phyloP scores from a whole-genome alignment of 768 basidiomycete species.

The Lyophyllum semitale region DNA sequence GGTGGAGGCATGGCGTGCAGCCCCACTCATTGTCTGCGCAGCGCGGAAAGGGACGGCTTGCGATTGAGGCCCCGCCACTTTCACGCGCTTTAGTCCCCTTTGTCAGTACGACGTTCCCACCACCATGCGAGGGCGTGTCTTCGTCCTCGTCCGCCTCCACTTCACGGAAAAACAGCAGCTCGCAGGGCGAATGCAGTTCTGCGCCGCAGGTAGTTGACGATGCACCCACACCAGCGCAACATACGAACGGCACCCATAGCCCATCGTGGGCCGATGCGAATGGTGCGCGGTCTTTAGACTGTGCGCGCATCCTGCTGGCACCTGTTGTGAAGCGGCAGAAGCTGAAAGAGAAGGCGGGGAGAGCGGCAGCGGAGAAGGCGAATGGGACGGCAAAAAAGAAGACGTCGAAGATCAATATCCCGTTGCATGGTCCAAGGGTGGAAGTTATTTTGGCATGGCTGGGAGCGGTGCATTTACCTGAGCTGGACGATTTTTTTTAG shows the following conservation, averaged over 20 bases:
- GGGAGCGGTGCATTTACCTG: conserved; percentile 76
- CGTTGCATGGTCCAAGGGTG: conserved; percentile 83
- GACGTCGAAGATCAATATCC: conserved; percentile 73
- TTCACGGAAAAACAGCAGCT: conserved; percentile 26
- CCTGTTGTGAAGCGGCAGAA: conserved; percentile 68
- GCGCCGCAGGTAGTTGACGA: conserved; percentile 21
- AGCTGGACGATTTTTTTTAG: conserved; percentile 50
- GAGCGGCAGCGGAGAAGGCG: conserved; percentile 50
- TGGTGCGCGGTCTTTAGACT: conserved; percentile 62
- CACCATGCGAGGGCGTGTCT: conserved; percentile 17
- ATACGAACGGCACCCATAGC: conserved; percentile 7
- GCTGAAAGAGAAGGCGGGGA: conserved; percentile 60
- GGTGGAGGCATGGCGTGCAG: conserved; percentile 70
- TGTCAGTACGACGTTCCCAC: conserved; percentile 5
- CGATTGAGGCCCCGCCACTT: conserved; percentile 13
- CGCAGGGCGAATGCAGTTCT: conserved; percentile 19
- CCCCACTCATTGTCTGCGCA: conserved; percentile 49
- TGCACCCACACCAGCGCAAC: background rate
- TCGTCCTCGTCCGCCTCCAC: conserved; percentile 19
- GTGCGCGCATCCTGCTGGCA: conserved; percentile 69
- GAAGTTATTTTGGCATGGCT: conserved; percentile 87
- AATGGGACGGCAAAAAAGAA: conserved; percentile 48
- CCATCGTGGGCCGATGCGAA: conserved; percentile 29
- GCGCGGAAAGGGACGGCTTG: conserved; percentile 16
- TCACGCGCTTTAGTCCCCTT: conserved; percentile 5